phyloP scores from a whole-genome alignment of 106 monocot genomes.

The Dactylorhiza incarnata region DNA sequence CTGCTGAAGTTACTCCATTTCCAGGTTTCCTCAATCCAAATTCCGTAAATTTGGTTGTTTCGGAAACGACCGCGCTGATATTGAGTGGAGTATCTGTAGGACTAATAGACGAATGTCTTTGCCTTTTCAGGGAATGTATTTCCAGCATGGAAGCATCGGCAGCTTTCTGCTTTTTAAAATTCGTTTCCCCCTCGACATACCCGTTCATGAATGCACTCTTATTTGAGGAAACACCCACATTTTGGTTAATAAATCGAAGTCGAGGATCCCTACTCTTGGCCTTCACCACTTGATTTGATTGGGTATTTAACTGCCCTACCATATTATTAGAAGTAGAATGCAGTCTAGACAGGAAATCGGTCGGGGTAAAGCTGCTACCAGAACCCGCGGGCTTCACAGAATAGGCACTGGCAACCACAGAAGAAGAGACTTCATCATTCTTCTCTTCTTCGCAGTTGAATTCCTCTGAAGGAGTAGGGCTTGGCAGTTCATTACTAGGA shows the following conservation, averaged over 20 bases:
- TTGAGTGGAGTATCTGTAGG: slow-evolving; percentile 17
- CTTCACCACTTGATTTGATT: slow-evolving; percentile 22
- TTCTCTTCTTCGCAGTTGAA: slow-evolving; percentile 33
- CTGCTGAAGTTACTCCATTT: slow-evolving; percentile 16
- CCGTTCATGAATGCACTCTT: slow-evolving; percentile 10
- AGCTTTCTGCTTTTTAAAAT: slow-evolving; percentile 52
- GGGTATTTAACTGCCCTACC: slow-evolving; percentile 5
- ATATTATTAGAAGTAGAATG: slow-evolving; percentile 14
- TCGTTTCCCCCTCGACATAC: slow-evolving; percentile 6
- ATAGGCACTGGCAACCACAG: slow-evolving; percentile 7
- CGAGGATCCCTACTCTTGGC: slow-evolving; percentile 85
- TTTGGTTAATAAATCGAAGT: slow-evolving; percentile 43
- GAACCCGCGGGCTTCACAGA: slow-evolving; percentile 9
- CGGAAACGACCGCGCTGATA: neutral
- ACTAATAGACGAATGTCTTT: slow-evolving; percentile 21
- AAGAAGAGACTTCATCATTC: slow-evolving; percentile 69
- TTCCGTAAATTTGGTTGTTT: slow-evolving; percentile 11
- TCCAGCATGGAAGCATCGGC: slow-evolving; percentile 20
- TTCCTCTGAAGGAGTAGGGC: slow-evolving; percentile 96
- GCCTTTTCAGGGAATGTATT: slow-evolving; percentile 47
- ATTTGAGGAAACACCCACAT: slow-evolving; percentile 14
- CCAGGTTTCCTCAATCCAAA: slow-evolving; percentile 18
- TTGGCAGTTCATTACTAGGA: slow-evolving; percentile 50
- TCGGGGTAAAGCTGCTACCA: slow-evolving; percentile 6
- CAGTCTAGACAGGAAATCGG: neutral